Evolutionary conservation across 805 yeast genomes (phyloP).

Genomic region (Schwanniomyces pseudopolymorphus): DNA sequence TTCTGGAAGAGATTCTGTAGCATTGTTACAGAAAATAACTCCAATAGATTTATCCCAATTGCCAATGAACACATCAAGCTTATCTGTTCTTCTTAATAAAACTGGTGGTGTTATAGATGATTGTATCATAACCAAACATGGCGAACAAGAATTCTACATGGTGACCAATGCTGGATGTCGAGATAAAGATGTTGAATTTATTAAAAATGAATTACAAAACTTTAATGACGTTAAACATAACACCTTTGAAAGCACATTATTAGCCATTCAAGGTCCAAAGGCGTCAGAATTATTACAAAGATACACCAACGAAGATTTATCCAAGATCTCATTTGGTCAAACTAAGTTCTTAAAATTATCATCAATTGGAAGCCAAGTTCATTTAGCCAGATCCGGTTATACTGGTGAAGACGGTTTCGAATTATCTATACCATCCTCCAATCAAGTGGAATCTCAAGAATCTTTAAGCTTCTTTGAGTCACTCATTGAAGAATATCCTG

Average conservation of each 20-base stretch:
- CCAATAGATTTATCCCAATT: slow-evolving; percentile 77
- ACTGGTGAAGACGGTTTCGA: slow-evolving; percentile 99
- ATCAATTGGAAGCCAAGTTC: slow-evolving; percentile 48
- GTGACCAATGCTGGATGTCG: slow-evolving; percentile 97
- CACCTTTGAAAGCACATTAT: slow-evolving; percentile 67
- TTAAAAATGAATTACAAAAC: slow-evolving; percentile 49
- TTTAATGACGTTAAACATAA: slow-evolving; percentile 38
- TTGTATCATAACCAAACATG: slow-evolving; percentile 88
- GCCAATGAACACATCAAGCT: slow-evolving; percentile 59
- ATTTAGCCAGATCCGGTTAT: slow-evolving; percentile 93
- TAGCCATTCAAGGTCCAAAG: slow-evolving; percentile 93
- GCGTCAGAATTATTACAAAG: slow-evolving; percentile 68
- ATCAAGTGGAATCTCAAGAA: slow-evolving; percentile 35
- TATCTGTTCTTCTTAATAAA: slow-evolving; percentile 72
- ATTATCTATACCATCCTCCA: slow-evolving; percentile 63
- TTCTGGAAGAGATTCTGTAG: slow-evolving; percentile 64
- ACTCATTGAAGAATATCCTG: slow-evolving; percentile 51
- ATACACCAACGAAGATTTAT: slow-evolving; percentile 58
- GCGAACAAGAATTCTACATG: slow-evolving; percentile 69
- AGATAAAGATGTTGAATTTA: slow-evolving; percentile 70
- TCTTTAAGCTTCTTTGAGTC: slow-evolving; percentile 63
- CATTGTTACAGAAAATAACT: slow-evolving; percentile 75
- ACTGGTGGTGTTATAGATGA: slow-evolving; percentile 88
- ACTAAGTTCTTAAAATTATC: slow-evolving; percentile 48
- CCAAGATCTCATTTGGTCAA: slow-evolving; percentile 72